These are phyloP conservation scores for Zygoascus meyerae DNA, from an alignment of 1,139 yeast species.

Conservation along the genomic window DNA sequence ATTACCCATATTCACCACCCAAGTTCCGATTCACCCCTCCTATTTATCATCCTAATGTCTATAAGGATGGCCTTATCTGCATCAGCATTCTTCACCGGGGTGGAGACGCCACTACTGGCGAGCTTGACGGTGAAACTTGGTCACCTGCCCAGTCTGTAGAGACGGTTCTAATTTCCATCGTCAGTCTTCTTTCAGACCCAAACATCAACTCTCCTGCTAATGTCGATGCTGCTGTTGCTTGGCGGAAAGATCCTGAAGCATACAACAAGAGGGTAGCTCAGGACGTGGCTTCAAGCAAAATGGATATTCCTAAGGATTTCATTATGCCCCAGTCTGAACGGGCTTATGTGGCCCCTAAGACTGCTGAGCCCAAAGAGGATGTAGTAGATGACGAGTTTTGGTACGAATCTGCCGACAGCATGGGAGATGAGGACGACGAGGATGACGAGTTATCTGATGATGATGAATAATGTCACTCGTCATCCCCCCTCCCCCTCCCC, in stretches of 20 bases:
- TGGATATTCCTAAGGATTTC: conserved; percentile 81
- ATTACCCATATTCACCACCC: conserved; percentile 90
- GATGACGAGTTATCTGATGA: conserved; percentile 21
- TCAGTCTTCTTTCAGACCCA: conserved; percentile 87
- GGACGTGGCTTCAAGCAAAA: conserved; percentile 79
- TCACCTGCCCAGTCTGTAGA: conserved; percentile 96
- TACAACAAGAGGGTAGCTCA: conserved; percentile 72
- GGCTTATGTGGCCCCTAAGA: conserved; percentile 52
- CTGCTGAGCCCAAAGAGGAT: conserved; percentile 47
- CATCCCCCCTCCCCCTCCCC: background rate
- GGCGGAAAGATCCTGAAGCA: conserved; percentile 75
- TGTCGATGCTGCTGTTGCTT: conserved; percentile 92
- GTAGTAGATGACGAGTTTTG: conserved; percentile 82
- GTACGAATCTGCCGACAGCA: conserved; percentile 71
- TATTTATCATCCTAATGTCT: conserved; percentile 90
- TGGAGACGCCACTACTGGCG: conserved; percentile 85
- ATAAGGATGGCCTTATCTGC: conserved; percentile 88
- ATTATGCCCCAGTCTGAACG: conserved; percentile 61
- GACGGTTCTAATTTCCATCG: conserved; percentile 80
- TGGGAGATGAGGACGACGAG: conserved; percentile 44
- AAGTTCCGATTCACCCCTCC: conserved; percentile 91
- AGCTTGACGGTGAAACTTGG: conserved; percentile 84
- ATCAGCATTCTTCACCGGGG: conserved; percentile 87
- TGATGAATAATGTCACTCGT: conserved; percentile 20
- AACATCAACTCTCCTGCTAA: conserved; percentile 92